A percentile compares a stretch with the other conserved stretches of the same genome.
Evolutionary conservation across 192 early-diverging fungal species (phyloP).

Genomic region (Geosiphon pyriformis): DNA sequence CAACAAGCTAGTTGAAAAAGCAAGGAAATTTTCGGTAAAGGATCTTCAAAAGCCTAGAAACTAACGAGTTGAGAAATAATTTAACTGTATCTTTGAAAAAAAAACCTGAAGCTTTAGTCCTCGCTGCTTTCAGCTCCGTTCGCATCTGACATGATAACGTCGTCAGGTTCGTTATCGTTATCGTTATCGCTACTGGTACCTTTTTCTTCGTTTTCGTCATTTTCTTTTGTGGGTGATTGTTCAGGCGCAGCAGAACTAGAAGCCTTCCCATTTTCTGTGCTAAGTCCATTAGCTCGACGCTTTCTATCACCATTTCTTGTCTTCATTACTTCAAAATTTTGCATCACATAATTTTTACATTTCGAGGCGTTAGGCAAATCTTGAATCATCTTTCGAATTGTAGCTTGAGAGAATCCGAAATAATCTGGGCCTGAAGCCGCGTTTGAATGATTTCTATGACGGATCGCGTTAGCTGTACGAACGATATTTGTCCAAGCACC

Average conservation of each 20-base stretch:
- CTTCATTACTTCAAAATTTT: conserved; percentile 51
- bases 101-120: too few species aligned
- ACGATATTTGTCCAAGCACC: conserved; percentile 85
- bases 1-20: too few species aligned
- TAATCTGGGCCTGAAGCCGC: conserved; percentile 86
- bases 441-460: conserved; percentile 71
- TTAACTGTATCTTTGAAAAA: too few species aligned
- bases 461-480: conserved; percentile 70
- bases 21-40: too few species aligned
- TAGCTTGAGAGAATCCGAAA: conserved; percentile 84
- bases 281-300: not conserved
- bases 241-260: too few species aligned
- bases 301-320: conserved; percentile 12
- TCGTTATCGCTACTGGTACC: too few species aligned
- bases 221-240: not conserved
- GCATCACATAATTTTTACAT: conserved; percentile 70
- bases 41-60: too few species aligned
- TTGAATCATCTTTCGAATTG: conserved; percentile 84
- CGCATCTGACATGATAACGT: not conserved
- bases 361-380: conserved; percentile 69
- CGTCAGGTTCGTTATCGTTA: not conserved
- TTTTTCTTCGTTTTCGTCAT: not conserved
- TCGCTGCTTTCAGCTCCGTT: too few species aligned
- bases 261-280: too few species aligned
- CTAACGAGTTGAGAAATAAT: too few species aligned